Evolutionary conservation across 129 eudicot species (phyloP).

Genomic region (Flaveria sonorensis): DNA sequence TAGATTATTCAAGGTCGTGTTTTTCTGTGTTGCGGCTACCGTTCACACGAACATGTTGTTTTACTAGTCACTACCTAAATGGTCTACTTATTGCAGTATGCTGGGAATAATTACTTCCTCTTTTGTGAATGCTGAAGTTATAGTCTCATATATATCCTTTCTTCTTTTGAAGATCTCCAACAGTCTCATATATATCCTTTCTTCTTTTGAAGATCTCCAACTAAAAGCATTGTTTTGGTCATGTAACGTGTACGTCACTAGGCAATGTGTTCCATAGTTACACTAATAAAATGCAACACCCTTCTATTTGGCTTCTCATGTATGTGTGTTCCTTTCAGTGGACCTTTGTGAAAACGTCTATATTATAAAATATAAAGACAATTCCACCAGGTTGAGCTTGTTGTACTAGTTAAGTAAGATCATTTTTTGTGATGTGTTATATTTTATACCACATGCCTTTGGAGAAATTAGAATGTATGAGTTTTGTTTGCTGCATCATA

Average conservation of each 20-base stretch:
- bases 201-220: slow-evolving; percentile 10
- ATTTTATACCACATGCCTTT: slow-evolving; percentile 7
- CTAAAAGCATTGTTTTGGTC: slow-evolving; percentile 12
- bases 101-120: slow-evolving; percentile 7
- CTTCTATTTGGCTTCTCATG: slow-evolving; percentile 7
- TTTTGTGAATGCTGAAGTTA: neutral
- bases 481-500: slow-evolving; percentile 17
- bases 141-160: slow-evolving; percentile 5
- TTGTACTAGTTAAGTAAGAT: slow-evolving; percentile 1
- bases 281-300: neutral
- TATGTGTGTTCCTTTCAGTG: slow-evolving; percentile 1
- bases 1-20: neutral
- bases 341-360: slow-evolving; percentile 6
- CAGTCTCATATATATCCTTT: slow-evolving; percentile 4
- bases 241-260: slow-evolving; percentile 3
- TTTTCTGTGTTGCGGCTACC: neutral
- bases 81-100: slow-evolving; percentile 11
- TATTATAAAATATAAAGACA: slow-evolving; percentile 28
- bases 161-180: slow-evolving; percentile 10
- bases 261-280: slow-evolving; percentile 19
- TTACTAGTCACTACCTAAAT: slow-evolving; percentile 4
- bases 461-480: neutral
- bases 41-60: slow-evolving; percentile 5
- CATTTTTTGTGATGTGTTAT: slow-evolving; percentile 10
- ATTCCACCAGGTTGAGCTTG: slow-evolving; percentile 21